Conservation (phyloP, 352 stramenopile genomes). For the Blastocystis hominis region DNA sequence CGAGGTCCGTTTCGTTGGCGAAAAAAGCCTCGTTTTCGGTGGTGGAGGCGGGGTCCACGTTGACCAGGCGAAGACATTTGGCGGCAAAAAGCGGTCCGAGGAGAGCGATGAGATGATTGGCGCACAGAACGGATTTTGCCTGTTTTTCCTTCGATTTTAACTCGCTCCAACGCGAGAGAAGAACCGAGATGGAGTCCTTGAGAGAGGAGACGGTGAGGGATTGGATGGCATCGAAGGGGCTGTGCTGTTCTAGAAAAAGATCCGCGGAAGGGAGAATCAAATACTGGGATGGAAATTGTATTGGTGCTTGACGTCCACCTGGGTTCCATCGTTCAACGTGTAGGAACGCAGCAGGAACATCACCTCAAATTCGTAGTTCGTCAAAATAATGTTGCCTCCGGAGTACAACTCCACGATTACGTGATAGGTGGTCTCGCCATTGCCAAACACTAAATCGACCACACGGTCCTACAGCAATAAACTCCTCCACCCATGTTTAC, state of each 20-base stretch:
- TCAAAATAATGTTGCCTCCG: slow-evolving; percentile 76
- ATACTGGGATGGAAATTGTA: slow-evolving; percentile 66
- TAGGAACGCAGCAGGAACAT: slow-evolving; percentile 73
- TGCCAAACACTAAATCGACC: slow-evolving; percentile 74
- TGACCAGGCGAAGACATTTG: background rate
- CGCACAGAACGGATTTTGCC: background rate
- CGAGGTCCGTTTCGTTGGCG: background rate
- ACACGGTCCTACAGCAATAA: slow-evolving; percentile 70
- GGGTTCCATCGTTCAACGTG: slow-evolving; percentile 75
- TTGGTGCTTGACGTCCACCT: slow-evolving; percentile 74
- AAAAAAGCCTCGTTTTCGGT: background rate
- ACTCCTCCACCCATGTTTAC: background rate
- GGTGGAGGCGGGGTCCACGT: background rate
- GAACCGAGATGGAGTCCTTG: slow-evolving; percentile 64
- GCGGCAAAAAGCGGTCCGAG: background rate
- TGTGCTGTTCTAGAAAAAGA: slow-evolving; percentile 60
- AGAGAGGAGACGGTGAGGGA: slow-evolving; percentile 60
- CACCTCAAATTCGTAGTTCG: slow-evolving; percentile 73
- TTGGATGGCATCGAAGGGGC: slow-evolving; percentile 59
- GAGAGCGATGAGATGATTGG: slow-evolving; percentile 2
- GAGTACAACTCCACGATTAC: slow-evolving; percentile 78
- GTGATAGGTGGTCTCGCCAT: slow-evolving; percentile 71
- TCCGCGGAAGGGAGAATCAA: background rate
- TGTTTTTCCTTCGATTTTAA: slow-evolving; percentile 43
- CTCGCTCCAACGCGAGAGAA: slow-evolving; percentile 57